Evolutionary conservation across 306 rosid genomes (phyloP).

Genomic region (Citrullus amarus): DNA sequence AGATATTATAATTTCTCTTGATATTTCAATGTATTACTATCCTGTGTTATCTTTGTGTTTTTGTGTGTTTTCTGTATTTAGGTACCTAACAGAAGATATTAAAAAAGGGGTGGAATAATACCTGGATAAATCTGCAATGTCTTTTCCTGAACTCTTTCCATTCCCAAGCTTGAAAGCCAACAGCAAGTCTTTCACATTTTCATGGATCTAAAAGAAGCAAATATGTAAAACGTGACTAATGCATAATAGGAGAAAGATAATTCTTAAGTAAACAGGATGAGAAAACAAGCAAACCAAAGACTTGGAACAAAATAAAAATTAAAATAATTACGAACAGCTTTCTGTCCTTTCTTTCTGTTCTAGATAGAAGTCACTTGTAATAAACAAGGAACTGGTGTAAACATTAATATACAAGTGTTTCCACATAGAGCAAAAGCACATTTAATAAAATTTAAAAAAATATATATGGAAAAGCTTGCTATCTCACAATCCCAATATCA

Average conservation of each 20-base stretch:
- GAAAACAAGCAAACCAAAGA: not conserved
- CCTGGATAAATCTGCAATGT: constrained; percentile 40
- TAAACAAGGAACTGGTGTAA: not conserved
- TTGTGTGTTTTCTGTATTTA: no score
- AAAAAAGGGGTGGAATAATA: constrained; percentile 18
- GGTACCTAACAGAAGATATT: not conserved
- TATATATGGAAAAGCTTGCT: not conserved
- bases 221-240: not conserved
- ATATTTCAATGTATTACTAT: no score
- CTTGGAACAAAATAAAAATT: not conserved
- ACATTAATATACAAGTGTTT: not conserved
- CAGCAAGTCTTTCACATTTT: constrained; percentile 48
- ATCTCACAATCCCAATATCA: not conserved
- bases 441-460: not conserved
- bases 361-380: not conserved
- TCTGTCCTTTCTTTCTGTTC: not conserved
- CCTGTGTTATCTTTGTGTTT: no score
- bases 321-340: not conserved
- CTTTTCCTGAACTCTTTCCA: constrained; percentile 35
- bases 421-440: not conserved
- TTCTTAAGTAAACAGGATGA: not conserved
- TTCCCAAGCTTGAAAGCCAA: constrained; percentile 33
- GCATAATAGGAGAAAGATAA: not conserved
- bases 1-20: no score
- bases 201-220: constrained; percentile 42